A percentile compares a stretch with the other conserved stretches of the same genome.
Conservation (phyloP, 208 protist species). For the Acanthamoeba healyi region DNA sequence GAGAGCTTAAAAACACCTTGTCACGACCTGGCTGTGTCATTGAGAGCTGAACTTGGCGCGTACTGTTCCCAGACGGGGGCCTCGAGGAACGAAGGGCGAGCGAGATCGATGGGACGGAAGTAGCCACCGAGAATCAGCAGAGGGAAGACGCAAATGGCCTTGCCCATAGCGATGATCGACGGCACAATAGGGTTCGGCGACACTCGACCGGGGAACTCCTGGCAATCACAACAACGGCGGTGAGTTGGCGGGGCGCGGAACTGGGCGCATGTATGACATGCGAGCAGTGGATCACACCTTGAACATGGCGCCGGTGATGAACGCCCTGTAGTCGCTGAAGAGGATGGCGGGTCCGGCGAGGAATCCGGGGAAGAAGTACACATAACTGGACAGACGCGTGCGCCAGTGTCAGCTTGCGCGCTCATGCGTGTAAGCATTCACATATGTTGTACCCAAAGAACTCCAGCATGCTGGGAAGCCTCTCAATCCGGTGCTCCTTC, state of each 20-base stretch:
- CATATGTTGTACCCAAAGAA: slow-evolving; percentile 82
- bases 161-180: slow-evolving; percentile 7
- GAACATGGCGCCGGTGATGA: slow-evolving; percentile 74
- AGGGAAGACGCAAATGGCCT: slow-evolving; percentile 53
- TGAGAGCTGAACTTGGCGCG: no score
- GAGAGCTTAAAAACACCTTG: no score
- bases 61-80: background rate
- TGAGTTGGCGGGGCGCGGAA: no score
- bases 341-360: slow-evolving; percentile 87
- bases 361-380: slow-evolving; percentile 86
- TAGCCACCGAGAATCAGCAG: background rate
- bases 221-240: background rate
- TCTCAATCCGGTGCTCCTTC: slow-evolving; percentile 75
- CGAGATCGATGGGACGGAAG: slow-evolving; percentile 15
- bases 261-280: no score
- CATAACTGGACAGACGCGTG: background rate
- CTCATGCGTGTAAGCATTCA: no score
- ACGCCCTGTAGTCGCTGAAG: slow-evolving; percentile 84
- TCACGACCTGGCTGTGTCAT: no score
- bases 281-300: slow-evolving; percentile 18
- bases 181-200: background rate
- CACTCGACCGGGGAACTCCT: background rate
- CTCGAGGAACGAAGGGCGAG: slow-evolving; percentile 6
- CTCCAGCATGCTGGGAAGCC: slow-evolving; percentile 84
- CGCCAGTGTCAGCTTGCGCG: no score